These are phyloP conservation scores for Cutaneotrichosporon cavernicola DNA, from an alignment of 1,284 basidiomycete species.

Conservation along the genomic window DNA sequence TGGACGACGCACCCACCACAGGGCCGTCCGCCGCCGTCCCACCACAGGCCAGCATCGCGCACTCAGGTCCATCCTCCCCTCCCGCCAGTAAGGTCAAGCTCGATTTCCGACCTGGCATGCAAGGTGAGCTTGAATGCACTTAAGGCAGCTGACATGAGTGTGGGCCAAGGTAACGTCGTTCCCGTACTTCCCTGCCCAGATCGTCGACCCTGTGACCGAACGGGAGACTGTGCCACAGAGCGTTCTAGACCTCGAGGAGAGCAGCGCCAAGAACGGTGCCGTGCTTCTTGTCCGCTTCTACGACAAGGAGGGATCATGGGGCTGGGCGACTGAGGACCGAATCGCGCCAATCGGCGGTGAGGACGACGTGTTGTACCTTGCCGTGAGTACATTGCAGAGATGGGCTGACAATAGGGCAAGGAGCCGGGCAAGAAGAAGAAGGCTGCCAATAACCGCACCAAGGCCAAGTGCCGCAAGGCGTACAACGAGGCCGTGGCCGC, in stretches of 20 bases:
- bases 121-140: slow-evolving; percentile 34
- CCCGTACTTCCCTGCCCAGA: slow-evolving; percentile 53
- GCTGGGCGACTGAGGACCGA: slow-evolving; percentile 58
- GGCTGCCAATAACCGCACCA: slow-evolving; percentile 27
- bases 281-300: slow-evolving; percentile 65
- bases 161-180: slow-evolving; percentile 49
- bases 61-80: neutral
- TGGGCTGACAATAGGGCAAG: slow-evolving; percentile 32
- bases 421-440: slow-evolving; percentile 25
- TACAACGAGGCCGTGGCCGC: slow-evolving; percentile 27
- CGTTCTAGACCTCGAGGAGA: slow-evolving; percentile 53
- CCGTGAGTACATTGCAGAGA: slow-evolving; percentile 2
- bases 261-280: slow-evolving; percentile 32
- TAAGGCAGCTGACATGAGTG: slow-evolving; percentile 31
- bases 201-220: slow-evolving; percentile 52
- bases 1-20: neutral
- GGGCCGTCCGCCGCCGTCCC: neutral
- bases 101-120: slow-evolving; percentile 38
- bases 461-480: slow-evolving; percentile 14
- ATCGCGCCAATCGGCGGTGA: slow-evolving; percentile 63
- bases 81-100: neutral
- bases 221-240: slow-evolving; percentile 58
- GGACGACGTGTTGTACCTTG: slow-evolving; percentile 47
- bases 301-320: slow-evolving; percentile 63
- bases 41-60: neutral